These are phyloP conservation scores for Gloeopeniophorella convolvens DNA, from an alignment of 768 basidiomycete genomes.

Conservation along the genomic window DNA sequence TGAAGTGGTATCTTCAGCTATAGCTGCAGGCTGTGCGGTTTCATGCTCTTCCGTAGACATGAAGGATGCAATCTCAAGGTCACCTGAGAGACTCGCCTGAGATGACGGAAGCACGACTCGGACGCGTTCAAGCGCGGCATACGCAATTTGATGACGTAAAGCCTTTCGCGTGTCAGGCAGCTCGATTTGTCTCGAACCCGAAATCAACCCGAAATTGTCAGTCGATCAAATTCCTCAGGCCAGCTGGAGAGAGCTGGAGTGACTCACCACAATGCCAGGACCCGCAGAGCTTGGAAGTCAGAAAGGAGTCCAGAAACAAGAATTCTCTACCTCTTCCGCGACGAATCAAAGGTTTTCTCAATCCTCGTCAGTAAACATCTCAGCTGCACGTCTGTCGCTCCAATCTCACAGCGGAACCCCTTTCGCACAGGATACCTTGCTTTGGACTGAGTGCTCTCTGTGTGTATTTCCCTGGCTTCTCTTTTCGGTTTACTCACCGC, in stretches of 20 bases:
- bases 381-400: background rate
- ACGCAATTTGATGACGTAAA: constrained; percentile 3
- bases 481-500: background rate
- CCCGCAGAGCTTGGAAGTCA: too few relatives aligned
- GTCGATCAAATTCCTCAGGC: too few relatives aligned
- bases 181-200: too few relatives aligned
- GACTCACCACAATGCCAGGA: too few relatives aligned
- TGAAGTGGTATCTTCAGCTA: background rate
- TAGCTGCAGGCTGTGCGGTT: background rate
- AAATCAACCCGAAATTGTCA: too few relatives aligned
- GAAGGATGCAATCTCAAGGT: too few relatives aligned
- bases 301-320: too few relatives aligned
- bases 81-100: too few relatives aligned
- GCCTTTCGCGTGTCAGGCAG: too few relatives aligned
- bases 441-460: constrained; percentile 32
- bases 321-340: background rate
- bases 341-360: constrained; percentile 15
- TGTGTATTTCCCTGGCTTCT: constrained; percentile 20
- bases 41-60: constrained; percentile 11
- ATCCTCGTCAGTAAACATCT: constrained; percentile 19
- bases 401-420: background rate
- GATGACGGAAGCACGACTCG: background rate
- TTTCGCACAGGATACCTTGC: constrained; percentile 22
- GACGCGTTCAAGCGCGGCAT: background rate
- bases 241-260: too few relatives aligned